Evolutionary conservation across 139 green algal genomes (phyloP), one percentile per base, ranked within the genome.

Genomic region (Chlorella sp.): DNA sequence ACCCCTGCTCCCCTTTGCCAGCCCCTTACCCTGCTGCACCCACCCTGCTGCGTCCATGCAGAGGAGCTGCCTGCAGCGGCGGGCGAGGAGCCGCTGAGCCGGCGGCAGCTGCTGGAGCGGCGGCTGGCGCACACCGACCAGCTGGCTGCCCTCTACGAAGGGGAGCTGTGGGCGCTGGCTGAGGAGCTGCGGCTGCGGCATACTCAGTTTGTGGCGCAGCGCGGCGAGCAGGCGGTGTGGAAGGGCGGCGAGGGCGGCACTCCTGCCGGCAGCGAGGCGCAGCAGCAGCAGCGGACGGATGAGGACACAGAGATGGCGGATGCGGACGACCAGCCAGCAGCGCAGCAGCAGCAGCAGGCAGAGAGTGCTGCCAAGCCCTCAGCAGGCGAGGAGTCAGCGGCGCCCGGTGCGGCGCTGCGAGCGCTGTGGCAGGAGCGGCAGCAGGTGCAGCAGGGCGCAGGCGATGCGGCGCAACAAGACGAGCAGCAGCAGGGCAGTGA

Each of bases 131-230:
- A 15, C 69, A 44, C 38, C 0, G 69, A 80, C 1, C 51, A 47
- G 56, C 81, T 86, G 55, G 11, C 32, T 12, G 4, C 13, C 26
- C 34, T 80, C 5, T 86, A 86, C 36, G 34, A 80, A 4, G 7
- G 16, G 7, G 81, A 86, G 70, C 51, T 80, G 69, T 86, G 81
- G 81, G 56, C 17, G 0, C 69, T 86, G 16, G 28, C 71, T 21
- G 81, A 80, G 25, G 81, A 86, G 81, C 69, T 86, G 55, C 81
- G 70, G 36, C 81, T 86, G 56, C 55, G 81, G 70, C 69, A 80
- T 17, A 17, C 47, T 4, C 81, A 86, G 57, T 80, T 86, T 72
- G 36, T 18, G 5, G 56, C 69, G 26, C 55, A 65, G 57, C 81
- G 39, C 0, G 78, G 63, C 51, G 51, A 60, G 38, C 32, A 16